These are phyloP conservation scores for Komagataella ulmi DNA, from an alignment of 805 yeast genomes.

Conservation along the genomic window DNA sequence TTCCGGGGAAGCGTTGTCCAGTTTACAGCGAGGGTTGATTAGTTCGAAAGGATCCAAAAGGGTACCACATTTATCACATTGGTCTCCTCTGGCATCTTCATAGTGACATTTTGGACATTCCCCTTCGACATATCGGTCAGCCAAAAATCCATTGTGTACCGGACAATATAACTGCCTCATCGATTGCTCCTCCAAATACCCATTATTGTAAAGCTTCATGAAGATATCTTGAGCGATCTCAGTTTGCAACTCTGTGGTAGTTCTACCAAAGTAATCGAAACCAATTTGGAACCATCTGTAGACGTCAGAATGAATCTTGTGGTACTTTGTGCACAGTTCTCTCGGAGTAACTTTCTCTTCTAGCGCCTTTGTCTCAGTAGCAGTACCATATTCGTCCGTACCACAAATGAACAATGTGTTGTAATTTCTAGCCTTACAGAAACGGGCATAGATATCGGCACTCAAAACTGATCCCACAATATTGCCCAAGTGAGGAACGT, in stretches of 20 bases:
- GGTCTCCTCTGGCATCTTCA: constrained; percentile 98
- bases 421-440: constrained; percentile 77
- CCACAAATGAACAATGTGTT: constrained; percentile 87
- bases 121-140: constrained; percentile 96
- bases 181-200: constrained; percentile 71
- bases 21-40: constrained; percentile 89
- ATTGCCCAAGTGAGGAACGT: constrained; percentile 97
- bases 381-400: constrained; percentile 99
- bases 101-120: constrained; percentile 90
- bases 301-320: constrained; percentile 73
- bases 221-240: constrained; percentile 93
- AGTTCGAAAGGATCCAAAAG: constrained; percentile 87
- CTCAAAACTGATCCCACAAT: constrained; percentile 89
- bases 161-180: constrained; percentile 89
- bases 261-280: constrained; percentile 92
- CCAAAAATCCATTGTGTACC: constrained; percentile 79
- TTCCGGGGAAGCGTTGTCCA: constrained; percentile 74
- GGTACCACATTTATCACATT: constrained; percentile 93
- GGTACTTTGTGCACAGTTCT: constrained; percentile 84
- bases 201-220: constrained; percentile 60
- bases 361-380: constrained; percentile 95
- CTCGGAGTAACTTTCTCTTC: constrained; percentile 87
- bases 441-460: constrained; percentile 90
- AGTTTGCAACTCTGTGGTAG: constrained; percentile 86
- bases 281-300: constrained; percentile 96